Base-by-base conservation (phyloP, 495 filamentous ascomycete genomes). In the Penicillium angulare region DNA sequence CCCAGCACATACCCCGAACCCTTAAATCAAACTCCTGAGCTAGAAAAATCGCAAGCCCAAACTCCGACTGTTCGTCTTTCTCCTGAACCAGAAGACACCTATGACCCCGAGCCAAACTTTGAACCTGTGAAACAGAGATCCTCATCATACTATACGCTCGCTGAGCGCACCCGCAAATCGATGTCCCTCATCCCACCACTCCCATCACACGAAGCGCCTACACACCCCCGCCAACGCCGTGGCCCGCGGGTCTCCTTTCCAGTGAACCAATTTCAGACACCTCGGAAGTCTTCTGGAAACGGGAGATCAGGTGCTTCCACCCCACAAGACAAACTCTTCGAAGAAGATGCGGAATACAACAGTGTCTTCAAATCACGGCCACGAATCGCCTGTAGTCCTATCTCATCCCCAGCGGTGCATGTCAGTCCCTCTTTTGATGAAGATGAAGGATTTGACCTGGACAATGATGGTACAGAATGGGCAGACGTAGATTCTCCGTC, bases 321-420 rank as follows among this genome's bases (percentile, higher is more conserved):
- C 17, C 81, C 80, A 3, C 70, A 73, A 20, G 82, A 86, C 56
- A 67, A 78, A 42, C 69, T 89, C 27, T 82, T 88, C 43, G 71
- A 78, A 26, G 80, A 82, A n/a, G 81, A 85, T 43, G 84, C 84
- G 13, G 87, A 88, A 56, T 91, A 93, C 61, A 86, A 87, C 41
- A 87, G 86, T 43, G 85, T 96, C 1, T 96, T 96, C 68, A 90
- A 84, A 69, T 90, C 88, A 32, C 68, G 91, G 52, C 91, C 91
- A 1, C 87, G 85, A 54, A 78, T 96, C 47, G 86, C 84, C 45
- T 76, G 76, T 6, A 95, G 90, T 69, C 88, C 89, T n/a, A 65
- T 83, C 3, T 72, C 78, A 2, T 84, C 81, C 23, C 85, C 85
- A 5, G 71, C 69, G 27, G 74, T 77, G 12, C 74, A 77, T 66